Conservation (phyloP, 306 rosid genomes). For the Gastrolobium bilobum region DNA sequence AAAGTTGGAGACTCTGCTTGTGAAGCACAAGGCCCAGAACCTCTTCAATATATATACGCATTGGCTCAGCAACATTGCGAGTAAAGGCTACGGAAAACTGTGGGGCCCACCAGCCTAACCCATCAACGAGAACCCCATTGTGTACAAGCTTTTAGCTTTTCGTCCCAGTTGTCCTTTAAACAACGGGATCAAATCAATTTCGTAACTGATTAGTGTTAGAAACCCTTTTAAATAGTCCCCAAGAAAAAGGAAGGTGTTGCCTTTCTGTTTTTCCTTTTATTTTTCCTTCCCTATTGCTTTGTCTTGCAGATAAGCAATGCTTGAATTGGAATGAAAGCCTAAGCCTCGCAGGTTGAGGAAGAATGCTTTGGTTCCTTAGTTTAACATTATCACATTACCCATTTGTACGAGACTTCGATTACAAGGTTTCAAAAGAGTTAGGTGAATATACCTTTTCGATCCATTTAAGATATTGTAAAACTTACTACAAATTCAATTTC, state of each 20-base stretch:
- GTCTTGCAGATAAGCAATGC: constrained; percentile 77
- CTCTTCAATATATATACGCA: constrained; percentile 65
- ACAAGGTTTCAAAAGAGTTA: constrained; percentile 54
- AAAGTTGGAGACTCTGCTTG: constrained; percentile 47
- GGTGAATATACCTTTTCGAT: constrained; percentile 49
- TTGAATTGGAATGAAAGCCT: constrained; percentile 89
- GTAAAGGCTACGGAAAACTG: constrained; percentile 71
- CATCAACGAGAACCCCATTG: constrained; percentile 41
- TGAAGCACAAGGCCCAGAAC: constrained; percentile 58
- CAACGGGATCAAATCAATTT: constrained; percentile 47
- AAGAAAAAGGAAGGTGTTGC: background rate
- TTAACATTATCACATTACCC: constrained; percentile 40
- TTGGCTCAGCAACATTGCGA: constrained; percentile 53
- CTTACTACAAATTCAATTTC: background rate
- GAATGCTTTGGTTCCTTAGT: constrained; percentile 43
- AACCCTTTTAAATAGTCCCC: constrained; percentile 32
- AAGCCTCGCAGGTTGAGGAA: constrained; percentile 43
- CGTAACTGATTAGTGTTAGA: constrained; percentile 40
- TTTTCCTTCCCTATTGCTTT: constrained; percentile 59
- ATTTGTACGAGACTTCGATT: constrained; percentile 44
- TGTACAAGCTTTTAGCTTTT: constrained; percentile 41
- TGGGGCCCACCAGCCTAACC: constrained; percentile 58
- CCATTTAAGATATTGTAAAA: background rate
- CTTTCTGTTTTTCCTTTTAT: background rate
- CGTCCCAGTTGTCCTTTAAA: constrained; percentile 45